Conservation (phyloP, 805 yeast genomes). For the Naumovozyma baii region DNA sequence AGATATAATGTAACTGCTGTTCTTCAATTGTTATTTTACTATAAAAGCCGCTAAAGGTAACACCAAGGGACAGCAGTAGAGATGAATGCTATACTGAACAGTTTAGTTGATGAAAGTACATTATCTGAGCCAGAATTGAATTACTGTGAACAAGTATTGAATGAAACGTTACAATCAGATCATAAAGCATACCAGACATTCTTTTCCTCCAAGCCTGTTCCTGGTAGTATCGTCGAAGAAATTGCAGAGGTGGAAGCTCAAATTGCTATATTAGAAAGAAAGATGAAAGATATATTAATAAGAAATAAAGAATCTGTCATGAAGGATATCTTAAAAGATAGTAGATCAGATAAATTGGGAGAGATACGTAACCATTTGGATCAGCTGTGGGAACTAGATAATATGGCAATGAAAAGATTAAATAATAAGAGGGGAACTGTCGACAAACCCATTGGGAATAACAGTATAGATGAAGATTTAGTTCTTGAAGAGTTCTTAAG, state of each 20-base stretch:
- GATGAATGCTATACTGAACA: slow-evolving; percentile 31
- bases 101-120: slow-evolving; percentile 25
- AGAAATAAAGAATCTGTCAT: slow-evolving; percentile 32
- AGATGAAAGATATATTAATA: slow-evolving; percentile 34
- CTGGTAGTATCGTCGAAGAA: slow-evolving; percentile 43
- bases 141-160: slow-evolving; percentile 29
- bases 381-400: slow-evolving; percentile 26
- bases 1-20: not conserved
- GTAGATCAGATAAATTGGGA: slow-evolving; percentile 8
- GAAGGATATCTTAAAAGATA: slow-evolving; percentile 34
- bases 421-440: not conserved
- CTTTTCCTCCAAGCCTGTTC: slow-evolving; percentile 33
- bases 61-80: not conserved
- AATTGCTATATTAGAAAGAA: slow-evolving; percentile 39
- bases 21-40: not conserved
- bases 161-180: slow-evolving; percentile 39
- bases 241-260: slow-evolving; percentile 61
- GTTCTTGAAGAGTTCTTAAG: slow-evolving; percentile 10
- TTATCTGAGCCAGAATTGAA: slow-evolving; percentile 21
- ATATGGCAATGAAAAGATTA: slow-evolving; percentile 9
- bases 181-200: slow-evolving; percentile 36
- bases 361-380: slow-evolving; percentile 17
- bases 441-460: not conserved
- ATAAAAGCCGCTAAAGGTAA: not conserved
- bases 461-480: slow-evolving; percentile 1